These are phyloP conservation scores for Fraxinus ornus DNA, from an alignment of 305 asterid genomes.

Conservation along the genomic window DNA sequence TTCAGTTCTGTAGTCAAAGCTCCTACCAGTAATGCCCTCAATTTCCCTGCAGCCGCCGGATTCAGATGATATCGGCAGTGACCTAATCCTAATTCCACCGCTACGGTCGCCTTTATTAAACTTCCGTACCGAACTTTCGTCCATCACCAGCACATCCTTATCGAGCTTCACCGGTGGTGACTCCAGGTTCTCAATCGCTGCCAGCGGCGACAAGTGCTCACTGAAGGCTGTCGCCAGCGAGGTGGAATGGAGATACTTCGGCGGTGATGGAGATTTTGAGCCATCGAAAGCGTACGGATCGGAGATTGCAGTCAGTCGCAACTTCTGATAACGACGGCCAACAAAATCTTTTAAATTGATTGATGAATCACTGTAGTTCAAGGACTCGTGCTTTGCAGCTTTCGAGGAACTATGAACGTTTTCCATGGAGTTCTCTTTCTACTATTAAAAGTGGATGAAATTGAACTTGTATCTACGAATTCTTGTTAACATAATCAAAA, in stretches of 20 bases:
- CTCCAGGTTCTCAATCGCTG: background rate
- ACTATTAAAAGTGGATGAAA: background rate
- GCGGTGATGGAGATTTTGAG: background rate
- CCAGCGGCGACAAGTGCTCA: background rate
- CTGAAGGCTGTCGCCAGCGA: background rate
- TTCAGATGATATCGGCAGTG: constrained; percentile 29
- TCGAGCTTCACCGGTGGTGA: background rate
- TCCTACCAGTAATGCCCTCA: constrained; percentile 23
- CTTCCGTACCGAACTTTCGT: background rate
- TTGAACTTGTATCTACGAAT: background rate
- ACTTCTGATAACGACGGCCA: constrained; percentile 22
- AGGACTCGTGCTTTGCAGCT: constrained; percentile 38
- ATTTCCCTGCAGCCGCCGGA: constrained; percentile 25
- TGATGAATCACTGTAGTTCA: constrained; percentile 39
- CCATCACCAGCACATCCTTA: background rate
- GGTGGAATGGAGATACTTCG: background rate
- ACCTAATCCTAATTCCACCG: constrained; percentile 27
- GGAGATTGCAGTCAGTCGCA: background rate
- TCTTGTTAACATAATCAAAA: background rate
- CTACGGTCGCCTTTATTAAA: background rate
- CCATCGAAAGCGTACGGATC: background rate
- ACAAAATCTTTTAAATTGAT: constrained; percentile 20
- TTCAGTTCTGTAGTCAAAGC: constrained; percentile 26
- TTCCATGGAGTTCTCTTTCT: constrained; percentile 38
- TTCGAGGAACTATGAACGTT: constrained; percentile 30